Conservation (phyloP, 768 basidiomycete species). For the Phylloporus scabripes region DNA sequence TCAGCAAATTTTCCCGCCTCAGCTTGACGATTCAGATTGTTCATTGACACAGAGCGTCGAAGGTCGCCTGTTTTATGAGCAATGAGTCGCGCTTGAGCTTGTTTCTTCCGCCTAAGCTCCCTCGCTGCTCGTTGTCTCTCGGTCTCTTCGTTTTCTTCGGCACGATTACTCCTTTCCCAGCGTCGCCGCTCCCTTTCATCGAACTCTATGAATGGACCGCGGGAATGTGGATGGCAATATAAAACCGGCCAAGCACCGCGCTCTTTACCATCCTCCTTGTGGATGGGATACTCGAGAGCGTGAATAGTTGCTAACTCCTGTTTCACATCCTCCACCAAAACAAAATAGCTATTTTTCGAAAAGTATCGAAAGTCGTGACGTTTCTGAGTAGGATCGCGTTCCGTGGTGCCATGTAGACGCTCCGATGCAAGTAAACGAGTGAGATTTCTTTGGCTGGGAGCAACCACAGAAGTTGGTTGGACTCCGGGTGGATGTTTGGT, state of each 20-base stretch:
- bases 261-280: conserved; percentile 47
- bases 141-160: conserved; percentile 35
- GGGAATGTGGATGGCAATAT: conserved; percentile 66
- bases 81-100: conserved; percentile 23
- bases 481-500: conserved; percentile 25
- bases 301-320: conserved; percentile 82
- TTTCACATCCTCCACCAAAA: conserved; percentile 87
- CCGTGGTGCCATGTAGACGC: conserved; percentile 74
- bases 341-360: conserved; percentile 62
- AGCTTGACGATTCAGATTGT: conserved; percentile 59
- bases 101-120: conserved; percentile 27
- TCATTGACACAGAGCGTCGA: conserved; percentile 70
- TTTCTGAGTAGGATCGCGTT: conserved; percentile 87
- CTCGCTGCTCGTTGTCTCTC: conserved; percentile 24
- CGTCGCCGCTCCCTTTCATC: conserved; percentile 68
- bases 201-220: conserved; percentile 71
- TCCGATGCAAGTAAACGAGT: conserved; percentile 73
- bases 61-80: conserved; percentile 46
- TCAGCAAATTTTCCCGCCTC: conserved; percentile 41
- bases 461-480: conserved; percentile 27
- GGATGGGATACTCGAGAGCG: conserved; percentile 69
- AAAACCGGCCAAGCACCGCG: conserved; percentile 78
- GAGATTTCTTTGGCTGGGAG: conserved; percentile 43
- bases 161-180: conserved; percentile 52
- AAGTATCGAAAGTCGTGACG: conserved; percentile 90